Conservation (phyloP, 148 eudicot species). For the Rhododendron ovatum region DNA sequence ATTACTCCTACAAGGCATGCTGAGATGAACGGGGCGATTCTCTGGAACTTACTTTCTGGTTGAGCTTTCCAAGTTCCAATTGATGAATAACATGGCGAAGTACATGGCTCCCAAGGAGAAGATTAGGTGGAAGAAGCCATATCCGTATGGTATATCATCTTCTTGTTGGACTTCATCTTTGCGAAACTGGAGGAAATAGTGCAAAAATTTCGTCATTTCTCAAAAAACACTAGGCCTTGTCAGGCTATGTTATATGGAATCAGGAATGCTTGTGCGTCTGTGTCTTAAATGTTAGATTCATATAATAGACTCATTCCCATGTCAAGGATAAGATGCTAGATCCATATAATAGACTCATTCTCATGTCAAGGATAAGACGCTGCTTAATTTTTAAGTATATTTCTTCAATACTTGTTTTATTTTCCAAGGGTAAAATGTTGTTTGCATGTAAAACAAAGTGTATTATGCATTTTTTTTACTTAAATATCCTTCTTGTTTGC, state of each 20-base stretch:
- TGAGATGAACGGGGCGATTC: background rate
- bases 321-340: background rate
- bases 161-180: slow-evolving; percentile 51
- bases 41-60: slow-evolving; percentile 54
- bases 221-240: background rate
- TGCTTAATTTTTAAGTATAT: background rate
- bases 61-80: slow-evolving; percentile 77
- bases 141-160: slow-evolving; percentile 79
- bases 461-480: background rate
- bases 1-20: background rate
- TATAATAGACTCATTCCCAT: background rate
- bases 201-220: background rate
- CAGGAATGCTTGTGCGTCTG: background rate
- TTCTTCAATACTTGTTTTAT: background rate
- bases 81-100: slow-evolving; percentile 90
- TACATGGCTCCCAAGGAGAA: slow-evolving; percentile 97
- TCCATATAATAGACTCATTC: background rate
- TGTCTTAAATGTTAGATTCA: background rate
- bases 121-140: slow-evolving; percentile 87
- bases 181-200: slow-evolving; percentile 46
- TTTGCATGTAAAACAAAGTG: background rate
- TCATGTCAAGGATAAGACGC: background rate
- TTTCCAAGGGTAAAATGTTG: background rate
- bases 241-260: background rate
- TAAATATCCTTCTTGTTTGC: background rate